phyloP scores from a whole-genome alignment of 2,329 filamentous ascomycete genomes.

The Ophiostoma ulmi region DNA sequence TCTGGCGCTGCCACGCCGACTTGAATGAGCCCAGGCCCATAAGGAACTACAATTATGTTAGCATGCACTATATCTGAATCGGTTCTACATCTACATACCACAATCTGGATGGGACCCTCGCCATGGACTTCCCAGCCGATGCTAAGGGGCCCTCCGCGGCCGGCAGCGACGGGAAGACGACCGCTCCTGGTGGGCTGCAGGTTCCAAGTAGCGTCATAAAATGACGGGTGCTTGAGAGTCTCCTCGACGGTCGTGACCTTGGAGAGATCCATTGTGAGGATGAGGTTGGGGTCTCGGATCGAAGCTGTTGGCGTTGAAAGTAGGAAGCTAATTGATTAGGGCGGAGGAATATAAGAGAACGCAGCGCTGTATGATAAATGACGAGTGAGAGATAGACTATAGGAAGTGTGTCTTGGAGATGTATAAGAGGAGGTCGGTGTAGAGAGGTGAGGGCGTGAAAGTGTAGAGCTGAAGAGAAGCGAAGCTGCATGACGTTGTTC shows the following conservation, averaged over 20 bases:
- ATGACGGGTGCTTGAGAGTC: conserved; percentile 61
- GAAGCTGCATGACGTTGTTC: background rate
- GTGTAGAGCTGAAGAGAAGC: background rate
- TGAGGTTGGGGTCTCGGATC: too few relatives aligned
- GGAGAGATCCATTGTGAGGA: conserved; percentile 7
- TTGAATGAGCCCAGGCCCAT: conserved; percentile 70
- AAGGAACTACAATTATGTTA: conserved; percentile 49
- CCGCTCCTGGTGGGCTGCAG: conserved; percentile 62
- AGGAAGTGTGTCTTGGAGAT: background rate
- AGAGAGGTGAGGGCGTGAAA: background rate
- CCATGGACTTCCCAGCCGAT: conserved; percentile 80
- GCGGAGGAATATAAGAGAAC: background rate
- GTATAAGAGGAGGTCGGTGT: background rate
- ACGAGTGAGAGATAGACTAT: background rate
- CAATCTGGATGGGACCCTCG: conserved; percentile 62
- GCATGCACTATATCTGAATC: conserved; percentile 34
- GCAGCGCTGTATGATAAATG: background rate
- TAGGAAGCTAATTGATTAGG: background rate
- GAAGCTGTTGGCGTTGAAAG: background rate
- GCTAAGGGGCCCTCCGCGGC: conserved; percentile 67
- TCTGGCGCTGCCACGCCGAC: conserved; percentile 76
- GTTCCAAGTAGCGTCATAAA: conserved; percentile 60
- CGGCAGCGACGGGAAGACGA: conserved; percentile 58
- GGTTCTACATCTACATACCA: conserved; percentile 49
- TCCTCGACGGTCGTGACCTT: conserved; percentile 46